Conservation (phyloP, 371 early-diverging fungal species). For the Dipsacomyces acuminosporus region DNA sequence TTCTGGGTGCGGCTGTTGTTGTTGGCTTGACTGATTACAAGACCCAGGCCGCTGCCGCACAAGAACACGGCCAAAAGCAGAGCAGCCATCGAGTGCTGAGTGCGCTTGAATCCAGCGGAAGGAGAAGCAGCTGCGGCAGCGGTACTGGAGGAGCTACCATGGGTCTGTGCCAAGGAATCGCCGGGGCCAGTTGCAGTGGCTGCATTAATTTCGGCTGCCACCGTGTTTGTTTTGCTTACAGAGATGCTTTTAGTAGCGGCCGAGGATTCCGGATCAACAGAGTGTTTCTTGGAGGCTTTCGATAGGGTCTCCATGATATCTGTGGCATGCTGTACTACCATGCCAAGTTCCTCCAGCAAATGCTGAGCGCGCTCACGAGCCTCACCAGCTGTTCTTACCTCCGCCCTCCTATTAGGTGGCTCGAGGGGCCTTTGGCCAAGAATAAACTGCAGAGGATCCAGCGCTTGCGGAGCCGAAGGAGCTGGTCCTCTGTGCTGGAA, state of each 20-base stretch:
- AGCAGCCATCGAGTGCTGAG: not conserved
- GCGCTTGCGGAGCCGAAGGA: constrained; percentile 11
- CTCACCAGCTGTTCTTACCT: constrained; percentile 10
- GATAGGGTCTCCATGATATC: constrained; percentile 2
- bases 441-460: constrained; percentile 15
- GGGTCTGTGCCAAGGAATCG: no score
- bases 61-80: not conserved
- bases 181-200: no score
- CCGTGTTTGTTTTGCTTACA: not conserved
- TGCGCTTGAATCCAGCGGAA: no score
- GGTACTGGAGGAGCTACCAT: not conserved
- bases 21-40: not conserved
- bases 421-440: constrained; percentile 12
- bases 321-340: constrained; percentile 11
- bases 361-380: constrained; percentile 3
- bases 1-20: no score
- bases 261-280: no score
- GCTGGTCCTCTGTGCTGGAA: constrained; percentile 8
- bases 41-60: not conserved
- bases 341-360: constrained; percentile 8
- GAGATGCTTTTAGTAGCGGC: no score
- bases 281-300: not conserved
- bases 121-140: no score
- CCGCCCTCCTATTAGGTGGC: not conserved
- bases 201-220: no score